phyloP scores from a whole-genome alignment of 192 early-diverging fungal genomes.

The Umbelopsis sp. region DNA sequence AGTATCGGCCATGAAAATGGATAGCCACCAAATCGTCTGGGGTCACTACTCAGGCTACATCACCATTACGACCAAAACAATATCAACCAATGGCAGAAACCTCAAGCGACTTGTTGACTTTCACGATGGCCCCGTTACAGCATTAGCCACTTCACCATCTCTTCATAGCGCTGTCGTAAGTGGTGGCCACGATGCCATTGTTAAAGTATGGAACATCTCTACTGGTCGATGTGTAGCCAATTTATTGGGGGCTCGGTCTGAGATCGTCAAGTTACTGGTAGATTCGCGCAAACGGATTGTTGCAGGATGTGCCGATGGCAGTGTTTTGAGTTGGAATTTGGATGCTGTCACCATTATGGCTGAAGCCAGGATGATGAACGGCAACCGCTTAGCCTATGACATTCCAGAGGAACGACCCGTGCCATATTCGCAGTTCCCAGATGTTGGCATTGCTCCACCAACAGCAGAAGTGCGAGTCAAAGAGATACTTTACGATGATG shows the following conservation, averaged over 20 bases:
- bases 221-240: conserved; percentile 39
- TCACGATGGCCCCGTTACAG: conserved; percentile 56
- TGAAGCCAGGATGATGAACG: not conserved
- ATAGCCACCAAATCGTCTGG: conserved; percentile 63
- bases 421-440: not conserved
- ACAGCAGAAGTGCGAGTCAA: not conserved
- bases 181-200: conserved; percentile 52
- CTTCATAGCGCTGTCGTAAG: conserved; percentile 42
- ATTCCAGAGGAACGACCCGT: not conserved
- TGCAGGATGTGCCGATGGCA: conserved; percentile 38
- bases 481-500: not conserved
- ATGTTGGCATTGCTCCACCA: not conserved
- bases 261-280: conserved; percentile 1
- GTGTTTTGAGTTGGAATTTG: conserved; percentile 37
- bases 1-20: conserved; percentile 55
- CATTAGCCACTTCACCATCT: not conserved
- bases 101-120: conserved; percentile 56
- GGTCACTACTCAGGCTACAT: conserved; percentile 60
- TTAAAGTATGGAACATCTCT: conserved; percentile 56
- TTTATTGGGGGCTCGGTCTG: conserved; percentile 5
- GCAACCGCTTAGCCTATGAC: not conserved
- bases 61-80: conserved; percentile 50
- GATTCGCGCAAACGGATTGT: conserved; percentile 28
- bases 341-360: not conserved
- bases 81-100: conserved; percentile 33